Conservation (phyloP, 768 basidiomycete species). For the Kwoniella dendrophila region DNA sequence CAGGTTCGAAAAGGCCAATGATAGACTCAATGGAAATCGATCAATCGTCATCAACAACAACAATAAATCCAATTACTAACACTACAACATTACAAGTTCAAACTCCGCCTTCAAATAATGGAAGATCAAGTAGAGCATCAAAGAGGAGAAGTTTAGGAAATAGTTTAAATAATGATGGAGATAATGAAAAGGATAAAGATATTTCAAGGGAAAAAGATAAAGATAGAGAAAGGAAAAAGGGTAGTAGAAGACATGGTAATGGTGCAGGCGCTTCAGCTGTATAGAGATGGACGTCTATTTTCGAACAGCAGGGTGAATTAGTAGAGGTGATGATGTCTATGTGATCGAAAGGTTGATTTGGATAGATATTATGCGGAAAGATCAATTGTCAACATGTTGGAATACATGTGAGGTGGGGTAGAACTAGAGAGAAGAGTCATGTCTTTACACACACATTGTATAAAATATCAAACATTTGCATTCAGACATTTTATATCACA, state of each 20-base stretch:
- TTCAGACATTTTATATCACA: too few relatives aligned
- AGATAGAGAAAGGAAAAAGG: conserved; percentile 16
- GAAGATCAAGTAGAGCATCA: conserved; percentile 22
- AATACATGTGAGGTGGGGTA: too few relatives aligned
- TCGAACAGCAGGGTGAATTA: too few relatives aligned
- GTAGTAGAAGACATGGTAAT: conserved; percentile 19
- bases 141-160: conserved; percentile 36
- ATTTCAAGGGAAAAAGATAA: conserved; percentile 16
- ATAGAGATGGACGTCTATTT: background rate
- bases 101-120: background rate
- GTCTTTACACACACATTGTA: too few relatives aligned
- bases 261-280: conserved; percentile 15
- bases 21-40: conserved; percentile 22
- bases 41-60: background rate
- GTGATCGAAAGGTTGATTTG: too few relatives aligned
- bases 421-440: too few relatives aligned
- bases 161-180: conserved; percentile 2
- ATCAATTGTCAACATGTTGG: too few relatives aligned
- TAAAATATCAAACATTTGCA: too few relatives aligned
- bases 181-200: conserved; percentile 16
- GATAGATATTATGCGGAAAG: too few relatives aligned
- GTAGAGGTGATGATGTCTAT: too few relatives aligned
- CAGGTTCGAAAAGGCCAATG: conserved; percentile 24
- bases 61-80: background rate
- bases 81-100: background rate